phyloP scores from a whole-genome alignment of 768 basidiomycete genomes.

The Lactifluus echinatus region DNA sequence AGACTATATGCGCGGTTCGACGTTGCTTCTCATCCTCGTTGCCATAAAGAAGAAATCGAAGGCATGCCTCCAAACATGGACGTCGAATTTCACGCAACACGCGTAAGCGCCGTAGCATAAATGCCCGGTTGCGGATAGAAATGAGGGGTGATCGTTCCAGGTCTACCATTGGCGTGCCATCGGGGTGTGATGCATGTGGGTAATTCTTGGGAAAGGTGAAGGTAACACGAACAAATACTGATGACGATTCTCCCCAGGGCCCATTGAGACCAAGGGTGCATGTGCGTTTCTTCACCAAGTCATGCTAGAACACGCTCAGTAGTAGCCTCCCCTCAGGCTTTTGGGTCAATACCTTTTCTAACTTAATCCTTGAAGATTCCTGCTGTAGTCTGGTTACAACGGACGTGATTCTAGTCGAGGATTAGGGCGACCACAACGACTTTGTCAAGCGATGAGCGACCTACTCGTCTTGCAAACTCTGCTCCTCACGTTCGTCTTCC shows the following conservation, averaged over 20 bases:
- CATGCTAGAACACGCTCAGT: conserved; percentile 37
- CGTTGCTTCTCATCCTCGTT: conserved; percentile 47
- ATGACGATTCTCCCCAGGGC: conserved; percentile 83
- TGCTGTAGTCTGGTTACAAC: conserved; percentile 54
- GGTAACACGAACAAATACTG: conserved; percentile 78
- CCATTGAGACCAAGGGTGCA: conserved; percentile 83
- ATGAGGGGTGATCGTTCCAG: conserved; percentile 80
- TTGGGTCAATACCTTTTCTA: conserved; percentile 59
- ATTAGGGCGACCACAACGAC: background rate
- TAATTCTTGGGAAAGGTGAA: conserved; percentile 87
- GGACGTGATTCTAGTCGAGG: conserved; percentile 55
- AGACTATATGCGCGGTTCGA: conserved; percentile 36
- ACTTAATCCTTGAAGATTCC: conserved; percentile 57
- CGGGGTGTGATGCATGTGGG: conserved; percentile 51
- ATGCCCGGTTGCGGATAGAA: conserved; percentile 64
- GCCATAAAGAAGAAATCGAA: conserved; percentile 70
- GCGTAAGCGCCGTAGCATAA: conserved; percentile 69
- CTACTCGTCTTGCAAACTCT: conserved; percentile 67
- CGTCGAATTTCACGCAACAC: conserved; percentile 60
- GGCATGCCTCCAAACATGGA: conserved; percentile 78
- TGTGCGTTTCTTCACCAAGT: conserved; percentile 61
- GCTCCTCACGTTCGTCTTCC: conserved; percentile 31
- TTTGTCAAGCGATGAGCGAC: conserved; percentile 21
- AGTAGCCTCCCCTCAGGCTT: background rate
- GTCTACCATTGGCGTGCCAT: conserved; percentile 65